Percentiles rank a stretch among this genome's conserved stretches.
Evolutionary conservation across 345 rosid genomes (phyloP).

Genomic region (Clarkia xantiana): DNA sequence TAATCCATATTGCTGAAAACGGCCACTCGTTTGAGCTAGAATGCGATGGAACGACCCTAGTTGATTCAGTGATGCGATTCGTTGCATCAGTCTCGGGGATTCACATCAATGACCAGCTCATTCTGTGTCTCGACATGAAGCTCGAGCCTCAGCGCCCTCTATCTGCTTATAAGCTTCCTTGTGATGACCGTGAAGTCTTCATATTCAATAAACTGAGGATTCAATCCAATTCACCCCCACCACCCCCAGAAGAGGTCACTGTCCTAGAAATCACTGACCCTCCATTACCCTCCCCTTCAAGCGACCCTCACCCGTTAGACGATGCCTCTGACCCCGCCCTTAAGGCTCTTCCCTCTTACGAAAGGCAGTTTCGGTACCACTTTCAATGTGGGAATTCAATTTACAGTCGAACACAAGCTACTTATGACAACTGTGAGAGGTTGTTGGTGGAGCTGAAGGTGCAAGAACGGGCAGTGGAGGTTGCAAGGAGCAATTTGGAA

Average conservation of each 20-base stretch:
- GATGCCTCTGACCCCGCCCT: conserved; percentile 85
- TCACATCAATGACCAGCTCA: conserved; percentile 59
- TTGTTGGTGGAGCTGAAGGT: conserved; percentile 73
- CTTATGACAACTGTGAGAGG: conserved; percentile 46
- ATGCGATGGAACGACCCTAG: conserved; percentile 49
- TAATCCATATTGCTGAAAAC: conserved; percentile 77
- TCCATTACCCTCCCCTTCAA: conserved; percentile 26
- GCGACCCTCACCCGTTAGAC: conserved; percentile 67
- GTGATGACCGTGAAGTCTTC: conserved; percentile 52
- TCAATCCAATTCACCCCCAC: conserved; percentile 46
- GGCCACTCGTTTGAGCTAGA: conserved; percentile 66
- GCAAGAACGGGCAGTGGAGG: conserved; percentile 81
- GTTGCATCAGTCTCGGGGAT: conserved; percentile 48
- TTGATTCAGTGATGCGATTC: conserved; percentile 61
- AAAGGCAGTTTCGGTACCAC: conserved; percentile 76
- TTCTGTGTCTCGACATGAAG: conserved; percentile 67
- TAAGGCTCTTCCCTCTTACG: conserved; percentile 86
- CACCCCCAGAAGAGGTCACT: conserved; percentile 47
- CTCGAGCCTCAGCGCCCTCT: conserved; percentile 70
- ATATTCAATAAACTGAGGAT: conserved; percentile 65
- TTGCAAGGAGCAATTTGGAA: conserved; percentile 67
- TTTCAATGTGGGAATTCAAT: conserved; percentile 43
- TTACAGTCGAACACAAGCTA: conserved; percentile 40
- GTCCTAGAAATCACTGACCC: conserved; percentile 44
- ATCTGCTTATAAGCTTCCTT: conserved; percentile 69